These are phyloP conservation scores for Curvularia sp. DNA, from an alignment of 2,329 filamentous ascomycete genomes.

Conservation along the genomic window DNA sequence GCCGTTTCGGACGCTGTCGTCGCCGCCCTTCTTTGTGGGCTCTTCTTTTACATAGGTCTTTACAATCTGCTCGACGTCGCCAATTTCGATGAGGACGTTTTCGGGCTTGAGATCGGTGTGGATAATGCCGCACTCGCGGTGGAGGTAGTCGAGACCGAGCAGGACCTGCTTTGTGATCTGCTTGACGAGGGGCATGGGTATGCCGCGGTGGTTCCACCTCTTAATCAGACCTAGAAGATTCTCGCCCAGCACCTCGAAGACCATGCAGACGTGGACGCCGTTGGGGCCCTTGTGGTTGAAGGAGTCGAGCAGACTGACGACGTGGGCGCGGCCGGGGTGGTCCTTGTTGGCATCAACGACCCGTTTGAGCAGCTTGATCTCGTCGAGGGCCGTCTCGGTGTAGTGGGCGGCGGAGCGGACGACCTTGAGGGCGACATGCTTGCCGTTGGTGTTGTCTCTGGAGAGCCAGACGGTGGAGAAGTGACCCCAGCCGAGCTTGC, in stretches of 20 bases:
- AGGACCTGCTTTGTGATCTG: conserved; percentile 99
- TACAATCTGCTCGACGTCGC: conserved; percentile 97
- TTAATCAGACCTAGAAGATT: conserved; percentile 95
- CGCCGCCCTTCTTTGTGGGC: conserved; percentile 67
- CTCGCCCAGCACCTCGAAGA: conserved; percentile 96
- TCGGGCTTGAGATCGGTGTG: conserved; percentile 98
- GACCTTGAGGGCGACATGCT: conserved; percentile 97
- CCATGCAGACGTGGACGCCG: conserved; percentile 97
- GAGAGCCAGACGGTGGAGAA: conserved; percentile 95
- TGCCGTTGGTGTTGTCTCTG: conserved; percentile 83
- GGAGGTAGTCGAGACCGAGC: conserved; percentile 92
- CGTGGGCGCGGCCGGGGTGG: conserved; percentile 92
- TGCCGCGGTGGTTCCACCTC: conserved; percentile 96
- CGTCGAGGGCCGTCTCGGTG: conserved; percentile 97
- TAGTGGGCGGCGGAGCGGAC: conserved; percentile 98
- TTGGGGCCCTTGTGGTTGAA: conserved; percentile 98
- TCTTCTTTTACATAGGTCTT: conserved; percentile 93
- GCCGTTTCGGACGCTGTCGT: conserved; percentile 92
- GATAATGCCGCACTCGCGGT: conserved; percentile 98
- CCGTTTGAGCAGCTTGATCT: conserved; percentile 97
- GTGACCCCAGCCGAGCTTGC: conserved; percentile 97
- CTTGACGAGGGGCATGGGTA: conserved; percentile 95
- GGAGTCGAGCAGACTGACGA: conserved; percentile 93
- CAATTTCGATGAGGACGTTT: conserved; percentile 98
- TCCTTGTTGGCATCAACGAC: conserved; percentile 95